Evolutionary conservation across 176 grass and related monocot species (phyloP), one percentile per base, ranked within the genome.

Genomic region (Oryza glumipatula): DNA sequence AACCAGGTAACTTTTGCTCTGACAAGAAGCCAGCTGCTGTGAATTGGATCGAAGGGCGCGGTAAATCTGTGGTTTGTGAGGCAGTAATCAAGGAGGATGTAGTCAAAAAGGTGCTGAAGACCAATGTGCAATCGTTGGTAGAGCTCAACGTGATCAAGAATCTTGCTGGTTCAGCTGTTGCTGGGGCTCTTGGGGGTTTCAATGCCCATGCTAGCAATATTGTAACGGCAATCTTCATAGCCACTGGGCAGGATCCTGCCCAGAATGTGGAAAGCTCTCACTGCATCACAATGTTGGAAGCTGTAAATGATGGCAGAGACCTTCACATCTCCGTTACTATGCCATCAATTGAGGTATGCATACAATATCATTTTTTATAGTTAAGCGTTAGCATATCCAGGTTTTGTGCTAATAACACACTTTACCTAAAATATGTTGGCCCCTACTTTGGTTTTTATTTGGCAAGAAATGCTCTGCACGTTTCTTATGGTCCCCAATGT

Each of bases 201-300:
- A 99, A 99, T 54, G 93, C 93, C 58, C 96, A 99, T 28, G 96
- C 93, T 17, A 96, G 96, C 79, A 99, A 99, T 46, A 92, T 99
- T 69, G 93, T 96, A 23, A 76, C 93, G 30, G 93, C 96, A 19
- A 90, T 99, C 82, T 99, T 92, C 87, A 99, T 99, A 68, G 96
- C 96, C 38, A 99, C 96, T 9, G 96, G 96, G 60, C 96, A 96
- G 83, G 96, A 99, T 77, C 93, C 93, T 67, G 93, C 96, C 69
- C 93, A 95, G 69, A 99, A 99, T 70, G 91, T 99, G 16, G 96
- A 99, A 83, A 99, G 96, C 69, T 99, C 93, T 72, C 93, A 99
- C 19, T 99, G 96, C 77, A 99, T 99, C 72, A 99, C 96, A 74
- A 99, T 99, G 93, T 44, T 96, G 73, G 96, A 99, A 82, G 88